Percentiles rank a stretch among this genome's conserved stretches.
phyloP scores from a whole-genome alignment of 2,329 filamentous ascomycete genomes.

The Claviceps digitariae region DNA sequence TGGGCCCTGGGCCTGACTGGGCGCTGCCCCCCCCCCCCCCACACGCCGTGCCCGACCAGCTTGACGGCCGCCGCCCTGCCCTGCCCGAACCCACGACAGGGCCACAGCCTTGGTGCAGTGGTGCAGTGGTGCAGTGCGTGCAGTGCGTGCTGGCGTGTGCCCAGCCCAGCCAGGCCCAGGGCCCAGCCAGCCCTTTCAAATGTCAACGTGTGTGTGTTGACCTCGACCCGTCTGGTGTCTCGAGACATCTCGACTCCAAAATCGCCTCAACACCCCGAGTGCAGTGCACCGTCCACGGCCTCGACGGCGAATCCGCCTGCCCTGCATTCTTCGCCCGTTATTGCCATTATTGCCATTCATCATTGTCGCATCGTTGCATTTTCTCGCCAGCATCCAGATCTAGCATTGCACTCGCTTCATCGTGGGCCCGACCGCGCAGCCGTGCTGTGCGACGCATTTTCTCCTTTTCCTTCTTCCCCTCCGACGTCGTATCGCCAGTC shows the following conservation, averaged over 20 bases:
- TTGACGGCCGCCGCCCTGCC: not conserved
- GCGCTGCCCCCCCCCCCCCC: not conserved
- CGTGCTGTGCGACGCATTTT: constrained; percentile 2
- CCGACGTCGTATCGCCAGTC: not conserved
- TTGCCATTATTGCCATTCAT: not conserved
- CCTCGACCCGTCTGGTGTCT: not conserved
- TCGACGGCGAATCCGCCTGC: not conserved
- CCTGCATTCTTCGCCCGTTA: not conserved
- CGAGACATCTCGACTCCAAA: not conserved
- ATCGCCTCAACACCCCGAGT: not conserved
- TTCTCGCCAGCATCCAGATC: not conserved
- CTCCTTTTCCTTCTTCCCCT: constrained; percentile 1
- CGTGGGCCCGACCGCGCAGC: constrained; percentile 1
- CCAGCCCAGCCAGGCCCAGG: no score
- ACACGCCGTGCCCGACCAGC: not conserved
- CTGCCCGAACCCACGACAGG: constrained; percentile 1
- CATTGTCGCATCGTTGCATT: not conserved
- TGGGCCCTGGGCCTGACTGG: not conserved
- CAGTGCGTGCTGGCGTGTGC: not conserved
- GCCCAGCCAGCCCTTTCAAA: no score
- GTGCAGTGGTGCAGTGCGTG: no score
- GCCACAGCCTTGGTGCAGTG: no score
- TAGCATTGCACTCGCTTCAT: not conserved
- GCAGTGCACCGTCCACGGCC: not conserved
- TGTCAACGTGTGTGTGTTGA: no score